phyloP scores from a whole-genome alignment of 768 basidiomycete species.

The Trametes gibbosa region DNA sequence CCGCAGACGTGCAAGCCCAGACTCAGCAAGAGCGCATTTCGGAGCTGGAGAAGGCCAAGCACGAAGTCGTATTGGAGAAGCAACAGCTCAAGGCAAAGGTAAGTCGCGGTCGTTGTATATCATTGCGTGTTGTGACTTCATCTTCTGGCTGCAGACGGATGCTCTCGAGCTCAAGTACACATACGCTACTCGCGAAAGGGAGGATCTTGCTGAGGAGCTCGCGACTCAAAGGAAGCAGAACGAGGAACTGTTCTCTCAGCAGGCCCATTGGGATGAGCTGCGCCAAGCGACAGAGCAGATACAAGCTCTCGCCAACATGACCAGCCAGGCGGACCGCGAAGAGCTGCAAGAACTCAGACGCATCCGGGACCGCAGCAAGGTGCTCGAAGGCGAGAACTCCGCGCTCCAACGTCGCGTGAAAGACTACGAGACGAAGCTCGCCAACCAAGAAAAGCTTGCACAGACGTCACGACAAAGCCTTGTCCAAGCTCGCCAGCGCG shows the following conservation, averaged over 20 bases:
- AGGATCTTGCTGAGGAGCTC: slow-evolving; percentile 50
- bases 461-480: slow-evolving; percentile 60
- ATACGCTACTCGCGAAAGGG: slow-evolving; percentile 62
- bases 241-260: slow-evolving; percentile 57
- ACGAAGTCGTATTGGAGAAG: slow-evolving; percentile 55
- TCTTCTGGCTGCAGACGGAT: slow-evolving; percentile 44
- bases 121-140: not conserved
- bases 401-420: slow-evolving; percentile 69
- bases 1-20: slow-evolving; percentile 67
- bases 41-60: slow-evolving; percentile 60
- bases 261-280: slow-evolving; percentile 77
- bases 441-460: slow-evolving; percentile 60
- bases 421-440: slow-evolving; percentile 63
- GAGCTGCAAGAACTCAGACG: slow-evolving; percentile 71
- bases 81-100: slow-evolving; percentile 61
- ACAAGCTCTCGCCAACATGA: slow-evolving; percentile 57
- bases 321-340: slow-evolving; percentile 64
- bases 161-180: slow-evolving; percentile 57
- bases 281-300: slow-evolving; percentile 71
- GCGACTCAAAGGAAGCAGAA: slow-evolving; percentile 56
- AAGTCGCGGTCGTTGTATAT: slow-evolving; percentile 18
- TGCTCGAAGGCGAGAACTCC: slow-evolving; percentile 65
- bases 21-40: slow-evolving; percentile 56
- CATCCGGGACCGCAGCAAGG: slow-evolving; percentile 51
- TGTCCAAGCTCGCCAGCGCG: slow-evolving; percentile 71